Evolutionary conservation across 345 rosid genomes (phyloP).

Genomic region (Eucalyptus urophylla): DNA sequence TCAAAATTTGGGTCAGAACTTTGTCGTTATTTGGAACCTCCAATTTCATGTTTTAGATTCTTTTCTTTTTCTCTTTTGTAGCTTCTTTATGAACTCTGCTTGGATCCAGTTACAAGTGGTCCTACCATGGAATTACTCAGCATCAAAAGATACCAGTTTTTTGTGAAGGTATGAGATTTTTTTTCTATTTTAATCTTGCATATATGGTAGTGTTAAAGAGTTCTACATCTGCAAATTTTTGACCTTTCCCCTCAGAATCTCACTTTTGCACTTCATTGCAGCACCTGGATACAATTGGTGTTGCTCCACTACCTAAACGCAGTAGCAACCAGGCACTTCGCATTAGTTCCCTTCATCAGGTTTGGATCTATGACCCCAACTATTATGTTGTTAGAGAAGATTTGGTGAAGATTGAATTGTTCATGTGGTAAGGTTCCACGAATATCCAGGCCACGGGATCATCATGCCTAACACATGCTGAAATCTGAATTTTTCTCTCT

Average conservation of each 20-base stretch:
- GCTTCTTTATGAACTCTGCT: slow-evolving; percentile 77
- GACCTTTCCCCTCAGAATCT: not conserved
- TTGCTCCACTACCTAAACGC: slow-evolving; percentile 85
- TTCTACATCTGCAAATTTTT: not conserved
- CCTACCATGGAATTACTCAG: slow-evolving; percentile 84
- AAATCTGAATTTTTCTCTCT: not conserved
- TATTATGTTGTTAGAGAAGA: not conserved
- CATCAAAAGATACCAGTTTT: slow-evolving; percentile 73
- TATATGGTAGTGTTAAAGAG: not conserved
- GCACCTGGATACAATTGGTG: slow-evolving; percentile 84
- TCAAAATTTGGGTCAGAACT: not conserved
- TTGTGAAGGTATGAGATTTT: slow-evolving; percentile 39
- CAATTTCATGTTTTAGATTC: not conserved
- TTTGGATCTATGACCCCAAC: not conserved
- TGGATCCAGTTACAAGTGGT: slow-evolving; percentile 77
- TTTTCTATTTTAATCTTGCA: not conserved
- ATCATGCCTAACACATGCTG: not conserved
- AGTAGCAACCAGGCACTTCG: slow-evolving; percentile 75
- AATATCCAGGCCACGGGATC: not conserved
- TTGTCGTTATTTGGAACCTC: not conserved
- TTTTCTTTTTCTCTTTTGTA: slow-evolving; percentile 13
- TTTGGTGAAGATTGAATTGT: not conserved
- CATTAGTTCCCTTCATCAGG: slow-evolving; percentile 98
- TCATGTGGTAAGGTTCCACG: not conserved
- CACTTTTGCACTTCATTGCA: slow-evolving; percentile 4